phyloP scores from a whole-genome alignment of 2,329 filamentous ascomycete genomes.

The Sporothrix pseudoabietina region DNA sequence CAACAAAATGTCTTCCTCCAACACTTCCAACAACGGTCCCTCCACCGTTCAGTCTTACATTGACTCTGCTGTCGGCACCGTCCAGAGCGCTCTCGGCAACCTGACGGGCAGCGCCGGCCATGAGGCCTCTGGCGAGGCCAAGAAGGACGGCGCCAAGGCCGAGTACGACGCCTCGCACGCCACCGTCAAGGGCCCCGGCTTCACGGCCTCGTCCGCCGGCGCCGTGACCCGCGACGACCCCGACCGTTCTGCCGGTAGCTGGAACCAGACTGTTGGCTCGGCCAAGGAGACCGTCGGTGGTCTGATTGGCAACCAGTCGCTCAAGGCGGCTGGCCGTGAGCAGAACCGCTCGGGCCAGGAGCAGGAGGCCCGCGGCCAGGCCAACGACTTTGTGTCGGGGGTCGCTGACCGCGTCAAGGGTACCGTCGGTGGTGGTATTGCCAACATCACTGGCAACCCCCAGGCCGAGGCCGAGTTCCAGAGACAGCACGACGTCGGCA shows the following conservation, averaged over 20 bases:
- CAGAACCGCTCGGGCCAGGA: conserved; percentile 81
- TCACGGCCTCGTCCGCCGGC: conserved; percentile 69
- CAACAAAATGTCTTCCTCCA: conserved; percentile 28
- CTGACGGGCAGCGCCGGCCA: conserved; percentile 73
- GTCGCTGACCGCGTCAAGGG: conserved; percentile 68
- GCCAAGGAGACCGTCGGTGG: conserved; percentile 81
- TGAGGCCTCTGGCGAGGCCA: conserved; percentile 64
- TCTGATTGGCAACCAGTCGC: conserved; percentile 70
- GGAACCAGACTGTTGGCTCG: conserved; percentile 87
- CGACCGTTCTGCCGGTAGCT: conserved; percentile 70
- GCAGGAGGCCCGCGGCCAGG: conserved; percentile 80
- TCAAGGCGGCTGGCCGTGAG: conserved; percentile 72
- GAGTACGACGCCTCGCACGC: conserved; percentile 76
- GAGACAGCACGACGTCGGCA: conserved; percentile 75
- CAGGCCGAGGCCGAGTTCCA: conserved; percentile 66
- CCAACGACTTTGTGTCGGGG: conserved; percentile 72
- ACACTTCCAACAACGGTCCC: conserved; percentile 48
- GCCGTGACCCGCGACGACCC: conserved; percentile 71
- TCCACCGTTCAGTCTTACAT: conserved; percentile 80
- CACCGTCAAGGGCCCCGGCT: conserved; percentile 71
- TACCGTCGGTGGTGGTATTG: conserved; percentile 65
- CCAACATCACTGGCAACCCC: conserved; percentile 72
- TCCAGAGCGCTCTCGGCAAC: conserved; percentile 71
- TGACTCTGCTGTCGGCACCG: conserved; percentile 70
- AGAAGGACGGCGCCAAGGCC: conserved; percentile 64